Percentiles rank a stretch among this genome's conserved stretches.
Conservation (phyloP, 1,284 basidiomycete species). For the Coriolopsis trogii region DNA sequence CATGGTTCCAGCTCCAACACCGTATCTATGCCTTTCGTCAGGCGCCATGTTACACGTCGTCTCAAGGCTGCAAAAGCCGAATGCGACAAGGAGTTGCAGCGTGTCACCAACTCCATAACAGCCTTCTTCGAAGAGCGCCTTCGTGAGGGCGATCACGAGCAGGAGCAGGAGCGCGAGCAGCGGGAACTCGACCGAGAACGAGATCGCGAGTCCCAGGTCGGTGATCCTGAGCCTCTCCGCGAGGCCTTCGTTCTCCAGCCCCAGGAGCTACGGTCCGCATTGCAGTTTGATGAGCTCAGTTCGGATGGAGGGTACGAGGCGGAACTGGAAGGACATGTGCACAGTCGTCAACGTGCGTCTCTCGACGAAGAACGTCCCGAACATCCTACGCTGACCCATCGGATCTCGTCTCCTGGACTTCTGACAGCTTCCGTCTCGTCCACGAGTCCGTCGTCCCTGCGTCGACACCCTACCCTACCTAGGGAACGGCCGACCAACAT, state of each 20-base stretch:
- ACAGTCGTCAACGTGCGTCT: slow-evolving; percentile 78
- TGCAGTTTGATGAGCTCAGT: slow-evolving; percentile 69
- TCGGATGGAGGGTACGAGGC: slow-evolving; percentile 82
- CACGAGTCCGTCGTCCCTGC: slow-evolving; percentile 67
- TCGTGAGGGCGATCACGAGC: slow-evolving; percentile 69
- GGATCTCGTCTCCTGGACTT: slow-evolving; percentile 55
- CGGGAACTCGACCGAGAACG: slow-evolving; percentile 50
- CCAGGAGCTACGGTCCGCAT: slow-evolving; percentile 54
- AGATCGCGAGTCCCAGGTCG: slow-evolving; percentile 46
- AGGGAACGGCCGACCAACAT: slow-evolving; percentile 65
- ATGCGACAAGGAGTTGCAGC: slow-evolving; percentile 93
- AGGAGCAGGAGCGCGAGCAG: slow-evolving; percentile 62
- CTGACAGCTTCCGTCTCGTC: slow-evolving; percentile 64
- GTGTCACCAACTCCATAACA: slow-evolving; percentile 92
- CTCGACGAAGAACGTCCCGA: slow-evolving; percentile 44
- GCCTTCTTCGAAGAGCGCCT: slow-evolving; percentile 91
- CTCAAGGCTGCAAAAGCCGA: slow-evolving; percentile 93
- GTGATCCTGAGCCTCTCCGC: slow-evolving; percentile 56
- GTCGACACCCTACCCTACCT: slow-evolving; percentile 65
- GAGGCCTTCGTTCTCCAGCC: slow-evolving; percentile 63
- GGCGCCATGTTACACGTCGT: slow-evolving; percentile 91
- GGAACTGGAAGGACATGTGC: slow-evolving; percentile 63
- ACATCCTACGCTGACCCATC: slow-evolving; percentile 53
- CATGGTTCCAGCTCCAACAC: slow-evolving; percentile 66
- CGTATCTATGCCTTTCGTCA: slow-evolving; percentile 89